Conservation (phyloP, 2,329 filamentous ascomycete genomes). For the Furcasterigmium sp. region DNA sequence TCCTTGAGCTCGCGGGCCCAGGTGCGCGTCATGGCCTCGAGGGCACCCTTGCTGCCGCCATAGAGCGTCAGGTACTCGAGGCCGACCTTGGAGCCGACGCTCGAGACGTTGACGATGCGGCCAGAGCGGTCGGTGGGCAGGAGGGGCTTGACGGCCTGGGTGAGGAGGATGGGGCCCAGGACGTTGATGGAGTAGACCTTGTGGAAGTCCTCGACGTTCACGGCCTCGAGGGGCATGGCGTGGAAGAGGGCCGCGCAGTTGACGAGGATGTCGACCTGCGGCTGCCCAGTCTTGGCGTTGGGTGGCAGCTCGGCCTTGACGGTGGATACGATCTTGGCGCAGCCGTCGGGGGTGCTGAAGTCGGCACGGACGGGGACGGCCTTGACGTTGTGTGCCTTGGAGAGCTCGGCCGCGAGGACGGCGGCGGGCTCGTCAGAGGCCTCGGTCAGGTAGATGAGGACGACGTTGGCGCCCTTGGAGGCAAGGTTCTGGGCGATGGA, state of each 20-base stretch:
- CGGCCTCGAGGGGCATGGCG: conserved; percentile 38
- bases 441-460: conserved; percentile 56
- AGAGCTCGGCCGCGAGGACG: conserved; percentile 40
- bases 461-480: conserved; percentile 52
- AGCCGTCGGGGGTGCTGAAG: conserved; percentile 51
- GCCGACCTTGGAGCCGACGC: conserved; percentile 46
- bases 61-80: conserved; percentile 52
- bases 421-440: conserved; percentile 42
- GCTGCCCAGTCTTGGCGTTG: conserved; percentile 40
- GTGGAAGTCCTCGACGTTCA: conserved; percentile 45
- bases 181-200: conserved; percentile 54
- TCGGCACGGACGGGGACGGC: conserved; percentile 57
- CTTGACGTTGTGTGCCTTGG: conserved; percentile 38
- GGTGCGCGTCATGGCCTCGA: conserved; percentile 58
- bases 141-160: conserved; percentile 47
- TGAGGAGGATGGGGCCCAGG: conserved; percentile 49
- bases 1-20: conserved; percentile 55
- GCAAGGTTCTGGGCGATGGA: conserved; percentile 53
- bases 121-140: conserved; percentile 52
- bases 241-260: conserved; percentile 52
- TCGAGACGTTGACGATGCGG: conserved; percentile 52
- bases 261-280: conserved; percentile 51
- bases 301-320: conserved; percentile 30
- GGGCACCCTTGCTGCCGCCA: conserved; percentile 55
- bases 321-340: conserved; percentile 48